Percentiles rank a stretch among this genome's conserved stretches.
These are phyloP conservation scores for Aspergillus terreus DNA, from an alignment of 2,329 filamentous ascomycete genomes.

Conservation along the genomic window DNA sequence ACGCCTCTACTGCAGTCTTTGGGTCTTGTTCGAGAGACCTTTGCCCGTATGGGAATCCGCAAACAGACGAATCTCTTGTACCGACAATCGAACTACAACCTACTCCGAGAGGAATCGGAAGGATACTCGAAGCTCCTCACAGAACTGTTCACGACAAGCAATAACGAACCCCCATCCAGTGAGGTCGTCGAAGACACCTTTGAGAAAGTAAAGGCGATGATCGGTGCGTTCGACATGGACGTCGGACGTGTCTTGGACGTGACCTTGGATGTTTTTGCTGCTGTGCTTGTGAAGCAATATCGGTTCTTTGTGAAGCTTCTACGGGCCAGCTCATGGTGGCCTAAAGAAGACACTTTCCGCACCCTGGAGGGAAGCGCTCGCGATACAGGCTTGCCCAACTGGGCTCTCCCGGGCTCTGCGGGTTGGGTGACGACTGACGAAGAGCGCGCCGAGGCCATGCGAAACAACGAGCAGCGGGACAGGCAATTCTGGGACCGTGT, in stretches of 20 bases:
- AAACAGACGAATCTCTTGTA: conserved; percentile 92
- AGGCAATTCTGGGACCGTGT: conserved; percentile 75
- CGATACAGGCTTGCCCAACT: conserved; percentile 68
- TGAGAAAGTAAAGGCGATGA: conserved; percentile 86
- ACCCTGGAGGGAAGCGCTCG: conserved; percentile 24
- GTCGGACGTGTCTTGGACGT: conserved; percentile 93
- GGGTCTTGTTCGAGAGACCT: conserved; percentile 79
- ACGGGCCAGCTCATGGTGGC: conserved; percentile 95
- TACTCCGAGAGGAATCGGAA: conserved; percentile 91
- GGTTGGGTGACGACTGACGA: conserved; percentile 64
- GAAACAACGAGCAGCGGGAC: conserved; percentile 64
- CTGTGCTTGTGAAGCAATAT: conserved; percentile 86
- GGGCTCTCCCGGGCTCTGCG: conserved; percentile 72
- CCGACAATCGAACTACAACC: conserved; percentile 93
- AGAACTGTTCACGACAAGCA: conserved; percentile 87
- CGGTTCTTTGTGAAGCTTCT: conserved; percentile 93
- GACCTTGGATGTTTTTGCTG: conserved; percentile 90
- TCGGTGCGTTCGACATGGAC: conserved; percentile 95
- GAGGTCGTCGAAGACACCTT: conserved; percentile 82
- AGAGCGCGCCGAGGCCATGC: conserved; percentile 58
- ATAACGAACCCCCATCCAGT: conserved; percentile 66
- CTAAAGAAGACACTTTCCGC: conserved; percentile 58
- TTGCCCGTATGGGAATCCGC: conserved; percentile 75
- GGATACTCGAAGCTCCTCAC: conserved; percentile 96
- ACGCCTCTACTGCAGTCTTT: conserved; percentile 69